Base-by-base conservation (phyloP, 1,139 yeast genomes). In the Yamadazyma triangularis region DNA sequence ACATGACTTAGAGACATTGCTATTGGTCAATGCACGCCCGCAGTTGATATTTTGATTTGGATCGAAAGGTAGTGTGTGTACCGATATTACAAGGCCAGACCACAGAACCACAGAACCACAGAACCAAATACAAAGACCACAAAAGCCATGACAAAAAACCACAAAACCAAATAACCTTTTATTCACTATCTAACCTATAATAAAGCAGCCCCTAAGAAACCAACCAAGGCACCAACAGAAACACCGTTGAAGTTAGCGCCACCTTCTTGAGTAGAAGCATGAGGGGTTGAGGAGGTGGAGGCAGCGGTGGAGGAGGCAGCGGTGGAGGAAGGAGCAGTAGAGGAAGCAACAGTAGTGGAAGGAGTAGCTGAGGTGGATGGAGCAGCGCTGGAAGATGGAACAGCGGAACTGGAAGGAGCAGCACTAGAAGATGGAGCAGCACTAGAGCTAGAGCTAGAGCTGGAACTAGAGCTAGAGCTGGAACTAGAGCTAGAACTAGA, bases 171-270 rank as follows among this genome's bases (percentile, higher is more conserved):
- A 9, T 18, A 9, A 18, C 9, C 9, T 18, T 18, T 7, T 18
- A 18, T 18, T 18, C 11, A 21, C 23, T 21, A 8, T 21, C 5
- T 10, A 21, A 31, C 36, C 41, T 60, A 70, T 41, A 72, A 54
- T 41, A 73, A 62, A 41, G 73, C 72, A 42, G 74, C 76, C 44
- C 67, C 63, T 23, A 70, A 55, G 34, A 73, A 57, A 50, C 78
- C 80, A 33, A 68, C 50, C 34, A 51, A 41, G 31, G 56, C 56
- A 35, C 79, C 79, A 31, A 71, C 51, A 23, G 74, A 60, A 35
- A 70, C 53, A 31, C 70, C 67, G 31, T 47, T 45, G 34, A 42
- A 38, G 31, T 47, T 53, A 45, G 64, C 62, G 45, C 55, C 60
- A 33, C 35, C 47, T 10, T 37, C 25, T 32, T 38, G 37, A 22